Percentiles rank a stretch among this genome's conserved stretches.
Conservation (phyloP, 2,329 filamentous ascomycete genomes). For the Fusarium fujikuroi region DNA sequence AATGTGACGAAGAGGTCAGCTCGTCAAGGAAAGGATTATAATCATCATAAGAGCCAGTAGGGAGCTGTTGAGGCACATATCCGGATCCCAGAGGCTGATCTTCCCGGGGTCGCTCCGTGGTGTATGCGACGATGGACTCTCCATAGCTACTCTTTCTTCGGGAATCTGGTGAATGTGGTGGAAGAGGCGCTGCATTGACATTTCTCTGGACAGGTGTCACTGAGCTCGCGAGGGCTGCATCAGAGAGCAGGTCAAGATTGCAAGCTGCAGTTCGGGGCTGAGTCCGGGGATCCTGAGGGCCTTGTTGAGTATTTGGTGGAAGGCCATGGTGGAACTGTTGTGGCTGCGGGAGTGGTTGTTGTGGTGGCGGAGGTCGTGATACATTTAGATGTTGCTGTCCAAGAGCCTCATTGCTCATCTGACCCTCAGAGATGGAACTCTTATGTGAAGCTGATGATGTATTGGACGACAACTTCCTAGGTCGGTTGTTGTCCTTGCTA, state of each 20-base stretch:
- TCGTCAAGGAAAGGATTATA: slow-evolving; percentile 71
- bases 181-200: slow-evolving; percentile 57
- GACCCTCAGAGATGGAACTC: slow-evolving; percentile 59
- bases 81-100: slow-evolving; percentile 57
- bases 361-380: slow-evolving; percentile 44
- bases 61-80: slow-evolving; percentile 45
- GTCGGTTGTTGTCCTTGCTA: slow-evolving; percentile 63
- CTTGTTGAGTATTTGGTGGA: slow-evolving; percentile 49
- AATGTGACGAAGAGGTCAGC: slow-evolving; percentile 64
- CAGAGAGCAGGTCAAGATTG: slow-evolving; percentile 68
- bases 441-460: slow-evolving; percentile 55
- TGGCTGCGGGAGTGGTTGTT: slow-evolving; percentile 42
- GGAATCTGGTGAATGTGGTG: slow-evolving; percentile 53
- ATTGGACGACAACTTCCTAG: slow-evolving; percentile 63
- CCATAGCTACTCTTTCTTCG: slow-evolving; percentile 61
- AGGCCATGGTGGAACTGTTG: slow-evolving; percentile 55
- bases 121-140: slow-evolving; percentile 58
- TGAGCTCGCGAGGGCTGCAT: slow-evolving; percentile 68
- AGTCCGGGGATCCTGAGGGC: slow-evolving; percentile 60
- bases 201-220: slow-evolving; percentile 63
- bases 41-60: slow-evolving; percentile 60
- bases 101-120: slow-evolving; percentile 58
- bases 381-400: slow-evolving; percentile 52
- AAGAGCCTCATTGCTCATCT: slow-evolving; percentile 59
- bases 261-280: slow-evolving; percentile 60